Conservation (phyloP, 2,329 filamentous ascomycete species). For the Corinectria fuckeliana region DNA sequence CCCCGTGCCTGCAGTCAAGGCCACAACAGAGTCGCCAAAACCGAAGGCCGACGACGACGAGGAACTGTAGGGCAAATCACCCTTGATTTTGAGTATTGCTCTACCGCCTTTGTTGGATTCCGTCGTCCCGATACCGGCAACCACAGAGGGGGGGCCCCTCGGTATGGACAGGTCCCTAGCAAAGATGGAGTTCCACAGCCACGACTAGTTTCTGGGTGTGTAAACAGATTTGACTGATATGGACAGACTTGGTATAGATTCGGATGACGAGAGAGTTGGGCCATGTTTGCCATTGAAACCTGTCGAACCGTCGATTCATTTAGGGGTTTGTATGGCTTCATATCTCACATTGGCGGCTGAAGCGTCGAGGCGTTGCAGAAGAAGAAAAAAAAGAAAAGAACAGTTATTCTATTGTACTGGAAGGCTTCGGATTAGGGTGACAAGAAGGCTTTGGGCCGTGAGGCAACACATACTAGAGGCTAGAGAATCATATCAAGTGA, state of each 20-base stretch:
- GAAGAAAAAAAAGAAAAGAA: constrained; percentile 24
- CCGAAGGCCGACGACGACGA: constrained; percentile 46
- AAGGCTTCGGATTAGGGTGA: constrained; percentile 13
- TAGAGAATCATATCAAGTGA: constrained; percentile 27
- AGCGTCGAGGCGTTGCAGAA: constrained; percentile 13
- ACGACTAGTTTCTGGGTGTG: constrained; percentile 10
- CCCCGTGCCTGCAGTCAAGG: constrained; percentile 29
- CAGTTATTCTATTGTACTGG: constrained; percentile 21
- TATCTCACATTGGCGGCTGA: constrained; percentile 13
- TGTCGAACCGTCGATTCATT: not conserved
- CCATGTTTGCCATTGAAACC: constrained; percentile 2
- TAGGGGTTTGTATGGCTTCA: not conserved
- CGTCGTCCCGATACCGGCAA: not conserved
- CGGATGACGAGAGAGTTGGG: constrained; percentile 10
- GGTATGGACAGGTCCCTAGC: not conserved
- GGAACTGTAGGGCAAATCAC: constrained; percentile 43
- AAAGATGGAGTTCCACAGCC: not conserved
- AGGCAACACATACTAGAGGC: constrained; percentile 31
- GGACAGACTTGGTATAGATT: constrained; percentile 30
- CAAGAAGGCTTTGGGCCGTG: constrained; percentile 15
- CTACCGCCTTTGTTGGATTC: not conserved
- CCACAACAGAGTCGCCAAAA: constrained; percentile 30
- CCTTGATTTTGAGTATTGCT: constrained; percentile 2
- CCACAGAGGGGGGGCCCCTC: not conserved
- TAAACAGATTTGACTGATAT: constrained; percentile 19